Conservation (phyloP, 2,329 filamentous ascomycete species). For the Trichoderma arundinaceum region DNA sequence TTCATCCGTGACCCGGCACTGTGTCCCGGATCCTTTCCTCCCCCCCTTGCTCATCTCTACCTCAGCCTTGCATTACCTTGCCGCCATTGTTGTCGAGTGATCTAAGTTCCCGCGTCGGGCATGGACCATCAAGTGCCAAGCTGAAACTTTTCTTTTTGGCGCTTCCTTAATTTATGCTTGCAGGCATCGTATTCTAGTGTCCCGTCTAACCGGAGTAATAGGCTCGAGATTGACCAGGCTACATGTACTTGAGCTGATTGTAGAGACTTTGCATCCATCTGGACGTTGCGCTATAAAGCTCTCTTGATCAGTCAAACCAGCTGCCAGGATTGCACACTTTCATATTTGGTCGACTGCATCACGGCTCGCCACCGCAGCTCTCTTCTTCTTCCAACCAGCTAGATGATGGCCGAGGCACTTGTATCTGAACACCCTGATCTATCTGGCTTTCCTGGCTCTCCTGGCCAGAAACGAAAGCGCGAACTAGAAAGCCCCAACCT, state of each 20-base stretch:
- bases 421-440: constrained; percentile 56
- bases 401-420: constrained; percentile 55
- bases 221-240: constrained; percentile 6
- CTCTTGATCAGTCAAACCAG: background rate
- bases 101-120: constrained; percentile 15
- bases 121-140: constrained; percentile 12
- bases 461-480: constrained; percentile 62
- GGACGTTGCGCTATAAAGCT: background rate
- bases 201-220: constrained; percentile 20
- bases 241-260: constrained; percentile 20
- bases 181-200: constrained; percentile 22
- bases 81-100: constrained; percentile 20
- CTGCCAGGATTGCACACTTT: background rate
- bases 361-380: background rate
- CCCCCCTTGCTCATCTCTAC: constrained; percentile 8
- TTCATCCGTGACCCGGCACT: constrained; percentile 16
- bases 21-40: background rate
- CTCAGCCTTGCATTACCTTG: constrained; percentile 26
- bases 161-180: constrained; percentile 15
- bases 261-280: constrained; percentile 8
- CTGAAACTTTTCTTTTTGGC: constrained; percentile 16
- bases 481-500: constrained; percentile 56
- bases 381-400: background rate
- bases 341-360: background rate
- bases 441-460: constrained; percentile 49